Evolutionary conservation across 768 basidiomycete species (phyloP).

Genomic region (Megacollybia marginata): DNA sequence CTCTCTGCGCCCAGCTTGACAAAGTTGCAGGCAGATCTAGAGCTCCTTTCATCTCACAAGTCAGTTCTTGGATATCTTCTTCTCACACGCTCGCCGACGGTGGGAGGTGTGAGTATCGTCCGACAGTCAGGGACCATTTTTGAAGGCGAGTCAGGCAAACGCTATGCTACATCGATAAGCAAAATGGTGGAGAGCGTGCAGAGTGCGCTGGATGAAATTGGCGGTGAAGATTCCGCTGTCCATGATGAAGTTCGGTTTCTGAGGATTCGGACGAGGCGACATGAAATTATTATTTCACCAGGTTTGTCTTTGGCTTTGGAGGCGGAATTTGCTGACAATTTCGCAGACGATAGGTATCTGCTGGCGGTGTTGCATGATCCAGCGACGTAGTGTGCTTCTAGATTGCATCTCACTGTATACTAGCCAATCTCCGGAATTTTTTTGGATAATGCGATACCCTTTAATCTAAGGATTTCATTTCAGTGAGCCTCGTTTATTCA

Average conservation of each 20-base stretch:
- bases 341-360: constrained; percentile 70
- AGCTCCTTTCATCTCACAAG: constrained; percentile 75
- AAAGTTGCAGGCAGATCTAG: constrained; percentile 55
- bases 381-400: constrained; percentile 18
- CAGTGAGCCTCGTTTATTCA: no score
- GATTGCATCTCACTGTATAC: no score
- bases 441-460: no score
- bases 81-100: constrained; percentile 44
- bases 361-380: constrained; percentile 83
- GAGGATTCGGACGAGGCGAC: constrained; percentile 84
- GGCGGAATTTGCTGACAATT: background rate
- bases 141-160: constrained; percentile 75
- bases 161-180: constrained; percentile 65
- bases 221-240: constrained; percentile 44
- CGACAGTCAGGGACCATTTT: constrained; percentile 80
- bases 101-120: constrained; percentile 70
- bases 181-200: constrained; percentile 76
- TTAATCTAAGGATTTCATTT: no score
- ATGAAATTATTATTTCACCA: constrained; percentile 93
- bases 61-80: constrained; percentile 86
- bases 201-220: constrained; percentile 70
- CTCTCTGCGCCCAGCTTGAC: no score
- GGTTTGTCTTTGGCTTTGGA: constrained; percentile 37
- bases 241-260: constrained; percentile 87
- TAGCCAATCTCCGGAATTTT: no score